These are phyloP conservation scores for Debaryomycetaceae sp. DNA, from an alignment of 1,139 yeast species.

Conservation along the genomic window DNA sequence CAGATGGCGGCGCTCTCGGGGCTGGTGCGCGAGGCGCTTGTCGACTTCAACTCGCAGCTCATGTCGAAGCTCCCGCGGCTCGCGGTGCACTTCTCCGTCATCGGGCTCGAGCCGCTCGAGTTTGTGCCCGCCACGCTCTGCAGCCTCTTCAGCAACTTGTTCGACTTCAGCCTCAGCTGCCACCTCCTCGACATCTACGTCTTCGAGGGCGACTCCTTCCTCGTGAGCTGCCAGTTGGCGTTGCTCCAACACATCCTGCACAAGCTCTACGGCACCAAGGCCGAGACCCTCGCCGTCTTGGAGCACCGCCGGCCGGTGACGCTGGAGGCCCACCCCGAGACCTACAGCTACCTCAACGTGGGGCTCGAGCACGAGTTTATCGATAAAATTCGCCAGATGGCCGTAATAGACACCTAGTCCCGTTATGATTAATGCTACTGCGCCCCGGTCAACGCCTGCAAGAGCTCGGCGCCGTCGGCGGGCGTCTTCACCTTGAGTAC, in stretches of 20 bases:
- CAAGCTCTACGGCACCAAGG: slow-evolving; percentile 47
- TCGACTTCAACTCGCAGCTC: slow-evolving; percentile 46
- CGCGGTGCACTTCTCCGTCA: slow-evolving; percentile 44
- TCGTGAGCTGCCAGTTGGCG: slow-evolving; percentile 46
- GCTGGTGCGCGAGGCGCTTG: slow-evolving; percentile 6
- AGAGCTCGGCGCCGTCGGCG: slow-evolving; percentile 64
- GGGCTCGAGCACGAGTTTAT: slow-evolving; percentile 51
- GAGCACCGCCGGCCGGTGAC: slow-evolving; percentile 17
- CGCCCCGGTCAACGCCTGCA: slow-evolving; percentile 49
- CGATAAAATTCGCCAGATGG: slow-evolving; percentile 27
- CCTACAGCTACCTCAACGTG: slow-evolving; percentile 33
- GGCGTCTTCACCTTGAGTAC: slow-evolving; percentile 65
- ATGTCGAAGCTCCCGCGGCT: slow-evolving; percentile 40
- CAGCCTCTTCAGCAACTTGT: slow-evolving; percentile 18
- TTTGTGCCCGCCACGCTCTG: slow-evolving; percentile 20
- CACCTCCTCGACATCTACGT: slow-evolving; percentile 50
- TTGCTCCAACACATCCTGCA: slow-evolving; percentile 44
- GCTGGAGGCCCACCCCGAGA: slow-evolving; percentile 5
- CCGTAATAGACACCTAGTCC: too few relatives aligned
- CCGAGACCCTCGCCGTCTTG: slow-evolving; percentile 38
- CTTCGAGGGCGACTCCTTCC: slow-evolving; percentile 56
- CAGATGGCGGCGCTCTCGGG: neutral
- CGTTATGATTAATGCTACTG: too few relatives aligned
- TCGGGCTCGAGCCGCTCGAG: slow-evolving; percentile 29
- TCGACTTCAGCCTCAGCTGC: slow-evolving; percentile 23